Base-by-base conservation (phyloP, 2,329 filamentous ascomycete species). In the Aspergillus intermedius region DNA sequence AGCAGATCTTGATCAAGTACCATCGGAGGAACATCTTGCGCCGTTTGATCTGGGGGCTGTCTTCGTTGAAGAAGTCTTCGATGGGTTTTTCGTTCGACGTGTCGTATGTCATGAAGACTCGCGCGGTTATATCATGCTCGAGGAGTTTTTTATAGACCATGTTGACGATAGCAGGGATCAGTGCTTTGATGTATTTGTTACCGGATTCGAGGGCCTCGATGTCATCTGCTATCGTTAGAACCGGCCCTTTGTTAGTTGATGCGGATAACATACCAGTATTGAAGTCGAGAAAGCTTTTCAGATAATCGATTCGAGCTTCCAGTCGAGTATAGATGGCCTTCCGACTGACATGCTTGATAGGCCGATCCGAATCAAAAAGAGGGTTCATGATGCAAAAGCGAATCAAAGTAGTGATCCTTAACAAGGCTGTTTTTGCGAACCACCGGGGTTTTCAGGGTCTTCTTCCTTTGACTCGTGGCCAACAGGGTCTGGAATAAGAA, bases 81-180 rank as follows among this genome's bases (percentile, higher is more conserved):
- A 86, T 75, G 2, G 83, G 81, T 0, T 82, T 83, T 56, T 88
- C 83, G 53, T 82, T 84, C 39, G 80, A 82, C 7, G 77, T 80
- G 47, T 76, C 74, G 42, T 76, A 68, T 2, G 77, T 81, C 50
- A 82, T 78, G 64, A 91, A 89, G 12, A 86, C 86, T 46, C 86
- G 80, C 1, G 88, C 86, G 3, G 88, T 93, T 65, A 91, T 88
- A 63, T 91, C 88, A 68, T 87, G 88, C 60, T 83, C 80, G 9
- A 91, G 74, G 0, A 93, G 78, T 64, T 91, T 91, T 62, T 83
- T 83, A 74, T 91, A 93, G 30, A 91, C 86, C 51, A 90, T 87
- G 68, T 91, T 89, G 61, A 91, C 87, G 19, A 93, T 79, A 42
- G 87, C 84, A 1, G 88, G 88, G 54, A 91, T 89, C 28, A 91